Base-by-base conservation (phyloP, 1,139 yeast species). In the Meyerozyma sp. region DNA sequence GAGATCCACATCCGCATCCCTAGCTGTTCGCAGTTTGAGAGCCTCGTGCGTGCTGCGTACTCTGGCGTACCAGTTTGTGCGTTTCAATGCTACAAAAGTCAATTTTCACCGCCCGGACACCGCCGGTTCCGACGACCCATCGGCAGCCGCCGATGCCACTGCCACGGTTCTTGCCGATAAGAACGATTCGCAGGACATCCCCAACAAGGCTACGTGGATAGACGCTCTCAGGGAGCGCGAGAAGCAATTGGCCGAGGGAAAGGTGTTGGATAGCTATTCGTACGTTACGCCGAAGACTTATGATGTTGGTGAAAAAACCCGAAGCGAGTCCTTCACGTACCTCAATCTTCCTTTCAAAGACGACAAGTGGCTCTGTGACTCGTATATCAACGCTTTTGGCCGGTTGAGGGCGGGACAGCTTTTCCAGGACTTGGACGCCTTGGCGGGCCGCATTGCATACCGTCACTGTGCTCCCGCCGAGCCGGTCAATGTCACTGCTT, bases 401-500 rank as follows among this genome's bases (percentile, higher is more conserved):
- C 76, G 96, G 50, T 74, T 91, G 58, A 73, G 96, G 56, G 89
- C 87, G 52, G 98, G 97, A 27, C 96, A 89, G 61, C 72, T 91
- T 54, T 89, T 91, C 66, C 96, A 89, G 65, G 96, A 89, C 63
- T 71, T 89, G 59, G 96, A 89, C 60, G 93, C 94, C 5, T 69
- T 88, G 49, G 95, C 96, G 1, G 96, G 95, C 36, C 78, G 89
- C 57, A 87, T 88, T 54, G 94, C 94, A 21, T 84, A 87, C 59
- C 73, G 86, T 54, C 95, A 87, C 59, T 86, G 95, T 66, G 75
- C 87, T 7, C 96, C 96, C 0, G 93, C 95, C 1, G 90, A 85
- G 58, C 96, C 96, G 8, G 90, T 88, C 62, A 84, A 88, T 58
- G 97, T 89, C 30, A 91, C 97, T 11, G 97, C 97, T 1, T 84